Conservation (phyloP, 257 asterid genomes). For the Lycium ferocissimum region DNA sequence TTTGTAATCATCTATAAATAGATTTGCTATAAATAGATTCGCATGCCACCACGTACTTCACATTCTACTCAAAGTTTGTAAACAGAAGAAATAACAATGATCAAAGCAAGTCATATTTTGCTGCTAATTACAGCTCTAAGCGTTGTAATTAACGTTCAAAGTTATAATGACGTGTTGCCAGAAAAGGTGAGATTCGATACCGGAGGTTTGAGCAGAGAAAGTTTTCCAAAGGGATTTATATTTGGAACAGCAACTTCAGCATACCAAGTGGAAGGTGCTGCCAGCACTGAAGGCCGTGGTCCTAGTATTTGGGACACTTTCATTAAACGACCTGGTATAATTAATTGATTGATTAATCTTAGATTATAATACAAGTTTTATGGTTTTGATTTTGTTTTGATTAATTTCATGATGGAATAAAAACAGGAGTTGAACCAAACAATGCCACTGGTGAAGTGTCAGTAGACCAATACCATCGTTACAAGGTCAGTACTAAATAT, state of each 20-base stretch:
- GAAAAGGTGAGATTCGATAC: conserved; percentile 35
- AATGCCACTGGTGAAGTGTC: conserved; percentile 85
- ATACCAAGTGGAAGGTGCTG: conserved; percentile 93
- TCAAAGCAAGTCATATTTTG: not conserved
- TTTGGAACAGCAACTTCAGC: conserved; percentile 96
- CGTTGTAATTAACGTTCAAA: not conserved
- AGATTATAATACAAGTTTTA: not conserved
- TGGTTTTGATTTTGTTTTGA: not conserved
- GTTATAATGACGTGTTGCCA: conserved; percentile 32
- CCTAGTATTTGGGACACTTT: conserved; percentile 97
- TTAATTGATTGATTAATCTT: not conserved
- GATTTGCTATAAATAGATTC: not conserved
- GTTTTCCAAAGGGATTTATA: conserved; percentile 70
- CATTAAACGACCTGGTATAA: conserved; percentile 73
- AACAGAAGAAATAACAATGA: not conserved
- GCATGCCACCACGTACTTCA: not conserved
- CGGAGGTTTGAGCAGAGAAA: conserved; percentile 58
- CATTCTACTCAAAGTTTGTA: not conserved
- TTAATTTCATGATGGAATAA: not conserved
- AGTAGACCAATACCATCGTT: conserved; percentile 88
- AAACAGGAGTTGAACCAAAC: conserved; percentile 81
- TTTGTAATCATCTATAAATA: too few species aligned
- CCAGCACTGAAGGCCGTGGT: conserved; percentile 81
- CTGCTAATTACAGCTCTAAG: not conserved
- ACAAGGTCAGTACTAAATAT: conserved; percentile 52